phyloP scores from a whole-genome alignment of 2,329 filamentous ascomycete species.

The Pseudofabraea citricarpa region DNA sequence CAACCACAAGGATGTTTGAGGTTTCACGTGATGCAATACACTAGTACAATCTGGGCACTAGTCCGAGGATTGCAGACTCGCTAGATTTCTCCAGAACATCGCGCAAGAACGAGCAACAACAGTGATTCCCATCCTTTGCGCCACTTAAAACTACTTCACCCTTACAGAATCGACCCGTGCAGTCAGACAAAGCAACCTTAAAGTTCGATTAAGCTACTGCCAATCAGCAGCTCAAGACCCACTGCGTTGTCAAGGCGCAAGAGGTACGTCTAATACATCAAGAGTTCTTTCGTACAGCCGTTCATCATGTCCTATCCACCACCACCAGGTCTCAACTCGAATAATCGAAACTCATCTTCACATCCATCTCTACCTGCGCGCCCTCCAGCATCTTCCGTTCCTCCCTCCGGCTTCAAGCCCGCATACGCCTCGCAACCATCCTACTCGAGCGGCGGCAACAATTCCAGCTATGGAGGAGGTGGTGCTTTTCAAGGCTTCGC shows the following conservation, averaged over 20 bases:
- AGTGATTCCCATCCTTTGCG: too few species aligned
- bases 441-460: slow-evolving; percentile 13
- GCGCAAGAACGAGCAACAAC: too few species aligned
- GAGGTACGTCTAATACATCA: slow-evolving; percentile 31
- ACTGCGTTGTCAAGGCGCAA: slow-evolving; percentile 19
- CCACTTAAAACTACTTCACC: too few species aligned
- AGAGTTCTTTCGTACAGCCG: slow-evolving; percentile 25
- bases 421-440: slow-evolving; percentile 14
- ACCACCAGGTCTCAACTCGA: slow-evolving; percentile 65
- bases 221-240: too few species aligned
- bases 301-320: slow-evolving; percentile 84
- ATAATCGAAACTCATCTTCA: slow-evolving; percentile 29
- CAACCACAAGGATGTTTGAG: too few species aligned
- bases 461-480: slow-evolving; percentile 1
- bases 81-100: too few species aligned
- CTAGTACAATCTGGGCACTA: too few species aligned
- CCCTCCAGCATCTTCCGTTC: slow-evolving; percentile 54
- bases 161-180: too few species aligned
- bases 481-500: slow-evolving; percentile 51
- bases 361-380: slow-evolving; percentile 71
- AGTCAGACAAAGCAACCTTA: too few species aligned
- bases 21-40: too few species aligned
- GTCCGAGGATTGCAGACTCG: too few species aligned
- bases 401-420: slow-evolving; percentile 19
- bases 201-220: too few species aligned